Conservation (phyloP, 1,139 yeast genomes). For the Yamadazyma dushanensis region DNA sequence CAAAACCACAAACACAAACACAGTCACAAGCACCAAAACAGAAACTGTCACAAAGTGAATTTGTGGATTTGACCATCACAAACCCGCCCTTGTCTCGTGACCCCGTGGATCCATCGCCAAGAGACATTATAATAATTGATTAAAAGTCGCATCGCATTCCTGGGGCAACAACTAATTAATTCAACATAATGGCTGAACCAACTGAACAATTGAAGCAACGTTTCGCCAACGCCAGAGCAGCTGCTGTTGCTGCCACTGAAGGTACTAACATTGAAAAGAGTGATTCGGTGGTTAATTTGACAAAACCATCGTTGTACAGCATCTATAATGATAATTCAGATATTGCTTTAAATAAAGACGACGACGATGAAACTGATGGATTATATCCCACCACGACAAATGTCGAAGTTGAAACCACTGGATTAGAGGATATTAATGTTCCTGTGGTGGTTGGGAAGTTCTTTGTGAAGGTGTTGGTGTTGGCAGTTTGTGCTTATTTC, state of each 20-base stretch:
- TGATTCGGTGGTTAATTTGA: slow-evolving; percentile 46
- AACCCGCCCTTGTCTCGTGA: background rate
- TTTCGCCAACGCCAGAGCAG: background rate
- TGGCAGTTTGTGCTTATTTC: slow-evolving; percentile 45
- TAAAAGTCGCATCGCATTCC: background rate
- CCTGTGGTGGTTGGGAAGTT: slow-evolving; percentile 12
- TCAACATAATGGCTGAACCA: slow-evolving; percentile 5
- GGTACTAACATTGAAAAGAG: slow-evolving; percentile 34
- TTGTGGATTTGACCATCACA: background rate
- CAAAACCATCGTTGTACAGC: slow-evolving; percentile 50
- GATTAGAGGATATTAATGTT: slow-evolving; percentile 7
- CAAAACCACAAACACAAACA: background rate
- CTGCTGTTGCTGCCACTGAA: slow-evolving; percentile 3
- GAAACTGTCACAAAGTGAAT: background rate
- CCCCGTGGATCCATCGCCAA: too few species aligned
- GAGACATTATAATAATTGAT: too few species aligned
- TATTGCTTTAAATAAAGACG: slow-evolving; percentile 34
- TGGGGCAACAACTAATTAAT: background rate
- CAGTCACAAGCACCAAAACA: background rate
- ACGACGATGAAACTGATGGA: slow-evolving; percentile 21
- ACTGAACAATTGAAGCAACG: slow-evolving; percentile 7
- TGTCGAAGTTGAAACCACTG: slow-evolving; percentile 1
- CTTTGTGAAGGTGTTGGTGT: slow-evolving; percentile 27
- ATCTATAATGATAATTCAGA: slow-evolving; percentile 45
- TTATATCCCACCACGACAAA: slow-evolving; percentile 8